A percentile compares a stretch with the other conserved stretches of the same genome.
Conservation (phyloP, 495 filamentous ascomycete genomes). For the Neurospora pannonica region DNA sequence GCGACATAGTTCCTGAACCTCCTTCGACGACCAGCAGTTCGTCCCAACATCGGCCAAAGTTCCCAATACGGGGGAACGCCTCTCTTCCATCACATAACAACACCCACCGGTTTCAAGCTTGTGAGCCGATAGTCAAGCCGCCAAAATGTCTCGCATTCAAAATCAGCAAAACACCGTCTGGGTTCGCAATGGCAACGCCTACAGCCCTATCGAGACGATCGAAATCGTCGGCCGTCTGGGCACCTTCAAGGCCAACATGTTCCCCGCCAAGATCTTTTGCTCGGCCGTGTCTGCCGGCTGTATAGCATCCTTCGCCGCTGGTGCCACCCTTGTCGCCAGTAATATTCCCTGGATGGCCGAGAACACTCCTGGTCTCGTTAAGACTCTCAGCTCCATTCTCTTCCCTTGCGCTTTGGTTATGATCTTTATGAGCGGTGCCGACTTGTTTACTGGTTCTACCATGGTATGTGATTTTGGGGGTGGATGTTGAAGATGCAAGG, state of each 20-base stretch:
- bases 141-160: neutral
- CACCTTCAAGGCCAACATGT: conserved; percentile 41
- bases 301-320: conserved; percentile 45
- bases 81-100: neutral
- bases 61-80: neutral
- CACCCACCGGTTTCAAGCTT: neutral
- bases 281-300: conserved; percentile 44
- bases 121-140: neutral
- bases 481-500: neutral
- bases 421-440: conserved; percentile 50
- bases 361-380: conserved; percentile 51
- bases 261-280: conserved; percentile 45
- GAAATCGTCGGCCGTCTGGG: conserved; percentile 38
- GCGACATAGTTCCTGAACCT: neutral
- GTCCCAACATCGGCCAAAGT: neutral
- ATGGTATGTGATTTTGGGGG: conserved; percentile 31
- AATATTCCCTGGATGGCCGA: conserved; percentile 50
- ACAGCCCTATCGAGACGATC: conserved; percentile 37
- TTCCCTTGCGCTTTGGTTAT: conserved; percentile 52
- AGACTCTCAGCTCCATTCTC: conserved; percentile 43
- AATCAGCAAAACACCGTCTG: neutral
- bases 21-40: neutral
- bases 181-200: conserved; percentile 10
- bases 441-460: conserved; percentile 51
- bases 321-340: conserved; percentile 41